Conservation (phyloP, 1,284 basidiomycete species). For the Puccinia novopanici region DNA sequence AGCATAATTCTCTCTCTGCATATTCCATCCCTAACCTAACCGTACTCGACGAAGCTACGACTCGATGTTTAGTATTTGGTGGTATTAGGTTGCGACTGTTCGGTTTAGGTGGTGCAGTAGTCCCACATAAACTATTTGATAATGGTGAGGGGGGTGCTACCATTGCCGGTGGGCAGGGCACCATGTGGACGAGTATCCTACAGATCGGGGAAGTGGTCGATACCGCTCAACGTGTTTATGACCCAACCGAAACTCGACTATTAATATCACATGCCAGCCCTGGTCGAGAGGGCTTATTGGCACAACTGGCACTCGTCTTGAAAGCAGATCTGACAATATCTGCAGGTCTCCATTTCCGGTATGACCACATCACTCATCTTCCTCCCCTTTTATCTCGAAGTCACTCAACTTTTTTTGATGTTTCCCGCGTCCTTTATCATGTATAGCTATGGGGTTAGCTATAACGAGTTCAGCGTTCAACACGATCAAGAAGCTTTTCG, state of each 20-base stretch:
- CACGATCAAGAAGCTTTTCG: conserved; percentile 85
- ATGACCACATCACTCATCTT: not conserved
- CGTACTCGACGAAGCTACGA: conserved; percentile 90
- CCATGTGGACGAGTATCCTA: conserved; percentile 97
- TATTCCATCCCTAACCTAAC: conserved; percentile 71
- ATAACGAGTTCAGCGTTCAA: conserved; percentile 96
- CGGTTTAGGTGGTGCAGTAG: conserved; percentile 91
- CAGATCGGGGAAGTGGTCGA: conserved; percentile 98
- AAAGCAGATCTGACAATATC: conserved; percentile 94
- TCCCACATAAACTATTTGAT: conserved; percentile 96
- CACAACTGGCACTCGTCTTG: conserved; percentile 82
- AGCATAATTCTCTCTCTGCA: conserved; percentile 39
- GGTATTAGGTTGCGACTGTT: conserved; percentile 89
- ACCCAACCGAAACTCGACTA: conserved; percentile 87
- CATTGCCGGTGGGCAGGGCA: conserved; percentile 94
- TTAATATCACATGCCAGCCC: conserved; percentile 90
- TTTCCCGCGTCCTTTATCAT: not conserved
- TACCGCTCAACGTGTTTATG: conserved; percentile 84
- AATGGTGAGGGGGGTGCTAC: conserved; percentile 91
- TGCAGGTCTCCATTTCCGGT: conserved; percentile 91
- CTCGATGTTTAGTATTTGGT: conserved; percentile 83
- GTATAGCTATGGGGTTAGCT: conserved; percentile 75
- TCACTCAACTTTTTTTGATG: not conserved
- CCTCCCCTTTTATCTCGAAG: not conserved
- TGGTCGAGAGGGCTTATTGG: conserved; percentile 86